A percentile compares a stretch with the other conserved stretches of the same genome.
Evolutionary conservation across 768 basidiomycete genomes (phyloP).

Genomic region (Thelephora aurantiotincta): DNA sequence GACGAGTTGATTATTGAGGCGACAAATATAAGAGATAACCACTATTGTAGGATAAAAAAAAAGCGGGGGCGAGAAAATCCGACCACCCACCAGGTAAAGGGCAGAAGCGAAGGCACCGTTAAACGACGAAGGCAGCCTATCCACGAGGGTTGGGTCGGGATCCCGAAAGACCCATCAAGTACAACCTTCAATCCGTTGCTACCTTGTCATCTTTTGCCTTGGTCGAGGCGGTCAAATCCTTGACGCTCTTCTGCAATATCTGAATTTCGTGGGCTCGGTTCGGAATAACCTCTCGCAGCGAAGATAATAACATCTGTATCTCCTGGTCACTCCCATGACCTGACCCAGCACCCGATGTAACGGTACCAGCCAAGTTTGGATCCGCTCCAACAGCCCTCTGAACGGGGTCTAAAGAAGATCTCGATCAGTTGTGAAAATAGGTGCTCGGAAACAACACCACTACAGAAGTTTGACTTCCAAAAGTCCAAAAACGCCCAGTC

Average conservation of each 20-base stretch:
- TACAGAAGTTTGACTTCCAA: slow-evolving; percentile 96
- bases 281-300: slow-evolving; percentile 71
- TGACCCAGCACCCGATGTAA: not conserved
- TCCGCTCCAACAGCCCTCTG: slow-evolving; percentile 61
- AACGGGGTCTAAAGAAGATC: slow-evolving; percentile 41
- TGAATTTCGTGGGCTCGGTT: slow-evolving; percentile 74
- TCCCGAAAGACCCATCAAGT: too few species aligned
- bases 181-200: too few species aligned
- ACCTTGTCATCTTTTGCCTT: slow-evolving; percentile 24
- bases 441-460: slow-evolving; percentile 15
- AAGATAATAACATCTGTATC: slow-evolving; percentile 66
- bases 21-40: too few species aligned
- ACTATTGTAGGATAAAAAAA: too few species aligned
- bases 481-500: slow-evolving; percentile 98
- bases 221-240: slow-evolving; percentile 18
- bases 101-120: too few species aligned
- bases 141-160: too few species aligned
- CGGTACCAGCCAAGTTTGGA: slow-evolving; percentile 46
- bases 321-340: slow-evolving; percentile 39
- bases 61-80: too few species aligned
- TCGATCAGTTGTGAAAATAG: not conserved
- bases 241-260: slow-evolving; percentile 43
- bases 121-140: too few species aligned
- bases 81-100: too few species aligned
- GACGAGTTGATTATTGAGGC: too few species aligned